These are phyloP conservation scores for Megacollybia marginata DNA, from an alignment of 768 basidiomycete species.

Conservation along the genomic window DNA sequence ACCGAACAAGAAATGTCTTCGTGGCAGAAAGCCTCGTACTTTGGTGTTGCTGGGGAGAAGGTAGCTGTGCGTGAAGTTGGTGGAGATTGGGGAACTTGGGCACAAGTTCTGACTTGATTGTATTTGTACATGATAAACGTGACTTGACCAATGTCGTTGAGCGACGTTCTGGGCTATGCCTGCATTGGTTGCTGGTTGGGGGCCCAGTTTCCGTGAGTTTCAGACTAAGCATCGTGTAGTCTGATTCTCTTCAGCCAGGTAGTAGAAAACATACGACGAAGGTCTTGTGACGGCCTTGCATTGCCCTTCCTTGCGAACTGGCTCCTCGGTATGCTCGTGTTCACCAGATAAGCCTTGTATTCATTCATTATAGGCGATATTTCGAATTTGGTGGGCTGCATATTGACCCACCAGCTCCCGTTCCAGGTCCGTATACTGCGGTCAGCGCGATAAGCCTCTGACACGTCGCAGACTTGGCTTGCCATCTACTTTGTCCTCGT, in stretches of 20 bases:
- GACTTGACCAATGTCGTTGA: constrained; percentile 15
- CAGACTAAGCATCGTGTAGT: neutral
- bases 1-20: constrained; percentile 69
- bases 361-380: constrained; percentile 59
- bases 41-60: constrained; percentile 71
- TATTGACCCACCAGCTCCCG: constrained; percentile 88
- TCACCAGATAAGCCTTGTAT: constrained; percentile 2
- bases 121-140: neutral
- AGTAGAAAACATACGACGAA: constrained; percentile 63
- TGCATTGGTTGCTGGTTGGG: constrained; percentile 80
- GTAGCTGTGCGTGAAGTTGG: constrained; percentile 63
- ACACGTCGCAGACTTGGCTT: constrained; percentile 63
- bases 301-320: constrained; percentile 92
- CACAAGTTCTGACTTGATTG: constrained; percentile 46
- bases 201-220: constrained; percentile 79
- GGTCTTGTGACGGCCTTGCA: constrained; percentile 86
- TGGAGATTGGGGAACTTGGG: constrained; percentile 72
- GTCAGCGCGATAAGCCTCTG: constrained; percentile 3
- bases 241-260: constrained; percentile 54
- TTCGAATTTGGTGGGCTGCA: constrained; percentile 86
- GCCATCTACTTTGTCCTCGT: constrained; percentile 87
- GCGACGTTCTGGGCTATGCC: constrained; percentile 60
- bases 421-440: constrained; percentile 65
- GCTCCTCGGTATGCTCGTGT: constrained; percentile 62
- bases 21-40: constrained; percentile 79